Evolutionary conservation across 176 grass and related monocot genomes (phyloP), one percentile per base, ranked within the genome.

Genomic region (Carex littledalei): DNA sequence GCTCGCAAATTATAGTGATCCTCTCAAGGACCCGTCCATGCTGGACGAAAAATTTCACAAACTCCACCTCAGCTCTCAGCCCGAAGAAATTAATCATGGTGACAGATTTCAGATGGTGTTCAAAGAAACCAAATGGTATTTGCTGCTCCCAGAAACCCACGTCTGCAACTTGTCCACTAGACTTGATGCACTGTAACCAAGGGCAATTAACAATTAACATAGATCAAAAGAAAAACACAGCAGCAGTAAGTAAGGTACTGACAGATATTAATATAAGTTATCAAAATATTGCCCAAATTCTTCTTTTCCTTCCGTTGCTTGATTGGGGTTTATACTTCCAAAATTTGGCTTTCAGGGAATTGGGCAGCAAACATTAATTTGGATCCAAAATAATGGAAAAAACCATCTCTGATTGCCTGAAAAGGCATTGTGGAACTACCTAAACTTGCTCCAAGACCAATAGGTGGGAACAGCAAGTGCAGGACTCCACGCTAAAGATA

Each of bases 11-110:
- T 14, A 83, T 29, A 69, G 32, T 69, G n/a, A 83, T 65, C 64
- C 61, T 83, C 61, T 83, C 14, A 34, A 83, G 81, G 35, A 65
- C 41, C 17, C 41, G 58, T 47, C 81, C 81, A 67, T 83, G 41
- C 37, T 67, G 61, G 49, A 83, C 29, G n/a, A 69, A 10, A 67
- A 69, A 83, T 83, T 50, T 83, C 41, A 83, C 13, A n/a, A 83
- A 67, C 60, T 83, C 81, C 63, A 83, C 81, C 81, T 83, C 81
- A 53, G 37, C 63, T 17, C 3, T 83, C n/a, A 83, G 21, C 26
- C 81, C 64, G 7, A 68, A 32, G 60, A 83, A 83, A 83, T 83
- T 67, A 12, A 83, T 26, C 61, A 83, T 67, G 22, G 41, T 83
- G 22, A 83, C 43, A 52, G 45, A 52, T 83, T 69, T 83, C 20